Conservation (phyloP, 2,329 filamentous ascomycete genomes). For the Exserohilum turcica region DNA sequence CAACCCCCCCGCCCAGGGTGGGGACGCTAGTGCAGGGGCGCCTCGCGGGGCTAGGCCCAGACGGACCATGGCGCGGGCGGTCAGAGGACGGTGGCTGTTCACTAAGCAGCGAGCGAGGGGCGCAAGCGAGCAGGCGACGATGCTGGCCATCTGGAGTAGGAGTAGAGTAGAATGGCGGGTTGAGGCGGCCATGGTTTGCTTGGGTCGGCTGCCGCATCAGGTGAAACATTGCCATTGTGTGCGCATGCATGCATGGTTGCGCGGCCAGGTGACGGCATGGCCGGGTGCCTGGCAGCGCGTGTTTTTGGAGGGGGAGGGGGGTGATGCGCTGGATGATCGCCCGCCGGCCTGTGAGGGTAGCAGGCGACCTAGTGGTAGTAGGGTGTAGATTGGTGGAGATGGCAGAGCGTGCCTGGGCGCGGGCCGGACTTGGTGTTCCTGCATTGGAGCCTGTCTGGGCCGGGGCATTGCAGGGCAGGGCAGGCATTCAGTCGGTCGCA, state of each 20-base stretch:
- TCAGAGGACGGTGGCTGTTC: neutral
- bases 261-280: neutral
- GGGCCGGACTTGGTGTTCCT: slow-evolving; percentile 15
- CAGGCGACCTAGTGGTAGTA: no score
- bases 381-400: slow-evolving; percentile 18
- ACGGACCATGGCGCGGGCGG: neutral
- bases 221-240: neutral
- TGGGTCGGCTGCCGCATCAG: neutral
- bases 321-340: slow-evolving; percentile 10
- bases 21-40: slow-evolving; percentile 16
- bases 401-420: slow-evolving; percentile 1
- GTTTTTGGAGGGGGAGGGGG: neutral
- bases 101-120: neutral
- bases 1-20: slow-evolving; percentile 4
- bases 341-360: slow-evolving; percentile 15
- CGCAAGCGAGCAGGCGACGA: neutral
- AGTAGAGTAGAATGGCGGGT: no score
- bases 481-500: neutral
- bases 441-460: slow-evolving; percentile 9
- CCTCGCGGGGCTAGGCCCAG: slow-evolving; percentile 22
- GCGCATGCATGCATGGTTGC: neutral
- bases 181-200: neutral
- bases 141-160: no score
- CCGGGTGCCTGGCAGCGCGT: neutral
- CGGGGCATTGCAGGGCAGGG: slow-evolving; percentile 15